Base-by-base conservation (phyloP, 2,329 filamentous ascomycete species). In the Penicillium polonicum region DNA sequence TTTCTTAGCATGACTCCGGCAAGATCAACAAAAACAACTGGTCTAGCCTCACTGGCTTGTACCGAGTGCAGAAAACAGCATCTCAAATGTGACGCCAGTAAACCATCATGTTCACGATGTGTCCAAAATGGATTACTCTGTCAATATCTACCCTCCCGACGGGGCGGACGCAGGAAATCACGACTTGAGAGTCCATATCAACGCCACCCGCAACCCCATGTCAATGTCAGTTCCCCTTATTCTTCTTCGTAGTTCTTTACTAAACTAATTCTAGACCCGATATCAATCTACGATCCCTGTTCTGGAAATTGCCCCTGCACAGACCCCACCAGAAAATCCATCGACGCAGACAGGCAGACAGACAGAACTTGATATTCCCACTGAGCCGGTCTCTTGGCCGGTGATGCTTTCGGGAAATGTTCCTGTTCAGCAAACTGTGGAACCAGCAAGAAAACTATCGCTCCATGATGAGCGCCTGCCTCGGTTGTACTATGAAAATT, bases 81-180 rank as follows among this genome's bases (percentile, higher is more conserved):
- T 73, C 79, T 91, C 43, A 91, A 90, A 72, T 92, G 89, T 70
- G 87, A 91, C 67, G 88, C 87, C 17, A 74, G 79, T 39, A 84
- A 75, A 36, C 88, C 89, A 10, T 65, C 72, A 10, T 92, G 89
- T 73, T 81, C 83, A 36, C 84, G 89, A 49, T 92, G 89, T 72
- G 73, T 76, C 27, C 74, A 78, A 42, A 81, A 82, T 57, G 81
- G 81, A 50, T 76, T 80, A 17, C 79, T 85, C 49, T 92, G 89
- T 70, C 74, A 85, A 66, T 91, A 90, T 71, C 81, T 90, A 52
- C 84, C 87, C 44, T 91, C 88, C n/a, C 84, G 88, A 38, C 83
- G 88, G 9, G 84, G 84, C 5, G 78, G 82, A 25, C 79, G 78
- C 65, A 76, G 73, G 52, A 75, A 74, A 64, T 54, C 65, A 41